Evolutionary conservation across 306 rosid genomes (phyloP).

Genomic region (Canavalia gladiata): DNA sequence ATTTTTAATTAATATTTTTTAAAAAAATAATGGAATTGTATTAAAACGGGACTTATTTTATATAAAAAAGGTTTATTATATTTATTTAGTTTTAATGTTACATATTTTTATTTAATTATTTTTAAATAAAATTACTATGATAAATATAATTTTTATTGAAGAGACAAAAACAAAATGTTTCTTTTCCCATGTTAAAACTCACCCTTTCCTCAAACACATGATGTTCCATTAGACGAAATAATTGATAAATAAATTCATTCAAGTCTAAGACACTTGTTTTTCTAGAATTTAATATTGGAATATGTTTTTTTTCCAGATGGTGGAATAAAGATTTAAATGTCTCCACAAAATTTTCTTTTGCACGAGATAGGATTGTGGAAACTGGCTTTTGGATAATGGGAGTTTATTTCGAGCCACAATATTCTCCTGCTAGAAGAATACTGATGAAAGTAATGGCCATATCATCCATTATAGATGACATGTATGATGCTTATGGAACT

Average conservation of each 20-base stretch:
- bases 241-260: not conserved
- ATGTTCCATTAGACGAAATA: not conserved
- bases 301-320: constrained; percentile 50
- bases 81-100: too few species aligned
- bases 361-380: constrained; percentile 64
- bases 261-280: not conserved
- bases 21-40: too few species aligned
- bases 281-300: not conserved
- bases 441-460: constrained; percentile 11
- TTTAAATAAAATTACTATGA: too few species aligned
- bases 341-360: constrained; percentile 41
- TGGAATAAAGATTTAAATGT: constrained; percentile 56
- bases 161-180: too few species aligned
- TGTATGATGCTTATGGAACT: constrained; percentile 65
- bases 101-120: too few species aligned
- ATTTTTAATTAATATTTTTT: too few species aligned
- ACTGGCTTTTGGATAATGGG: constrained; percentile 57
- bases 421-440: constrained; percentile 46
- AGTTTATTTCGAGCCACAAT: constrained; percentile 44
- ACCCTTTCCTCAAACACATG: too few species aligned
- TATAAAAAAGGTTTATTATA: too few species aligned
- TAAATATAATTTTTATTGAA: too few species aligned
- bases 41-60: too few species aligned
- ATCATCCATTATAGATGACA: constrained; percentile 53
- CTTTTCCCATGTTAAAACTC: too few species aligned